Base-by-base conservation (phyloP, 208 protist species). In the Leishmania arabica region DNA sequence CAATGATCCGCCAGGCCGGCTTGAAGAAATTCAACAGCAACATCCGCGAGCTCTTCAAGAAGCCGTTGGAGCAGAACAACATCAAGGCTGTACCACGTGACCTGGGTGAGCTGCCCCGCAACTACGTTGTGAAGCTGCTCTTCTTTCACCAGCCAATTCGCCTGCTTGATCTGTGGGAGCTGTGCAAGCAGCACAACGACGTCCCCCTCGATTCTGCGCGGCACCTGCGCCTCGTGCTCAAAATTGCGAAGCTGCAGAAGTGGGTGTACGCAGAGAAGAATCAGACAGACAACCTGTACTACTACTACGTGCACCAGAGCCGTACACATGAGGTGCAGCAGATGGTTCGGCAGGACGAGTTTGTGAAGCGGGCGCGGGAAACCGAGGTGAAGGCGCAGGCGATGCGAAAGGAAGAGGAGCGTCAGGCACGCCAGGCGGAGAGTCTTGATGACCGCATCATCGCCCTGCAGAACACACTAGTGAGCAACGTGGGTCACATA, bases 211-310 rank as follows among this genome's bases (percentile, higher is more conserved):
- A 98, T 86, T 96, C 92, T 9, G 90, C 92, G 17, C 93, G 93
- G 54, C 95, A 98, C 87, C 87, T 98, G 58, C 93, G 95, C 17
- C 79, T 94, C 9, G 91, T 98, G 37, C 85, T 98, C 68, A 95
- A 95, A 76, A 93, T 98, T 37, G 93, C 95, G 56, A 93, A 93
- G 75, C 77, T 95, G 75, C 92, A 97, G 83, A 88, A 92, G 62
- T 98, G 95, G 93, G 90, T 96, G 37, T 97, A 98, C 74, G 92
- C 90, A 27, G 93, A 98, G 86, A 98, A 98, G 88, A 97, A 98
- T 78, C 93, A 97, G 73, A 92, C 90, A 2, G 91, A 96, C 83
- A 97, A 97, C 84, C 74, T 95, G 21, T 96, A 92, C 86, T 98
- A 97, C 79, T 97, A 95, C 83, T 95, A 97, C 91, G 81, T 98